A percentile compares a stretch with the other conserved stretches of the same genome.
Conservation (phyloP, 495 filamentous ascomycete genomes). For the Penicillium fimorum region DNA sequence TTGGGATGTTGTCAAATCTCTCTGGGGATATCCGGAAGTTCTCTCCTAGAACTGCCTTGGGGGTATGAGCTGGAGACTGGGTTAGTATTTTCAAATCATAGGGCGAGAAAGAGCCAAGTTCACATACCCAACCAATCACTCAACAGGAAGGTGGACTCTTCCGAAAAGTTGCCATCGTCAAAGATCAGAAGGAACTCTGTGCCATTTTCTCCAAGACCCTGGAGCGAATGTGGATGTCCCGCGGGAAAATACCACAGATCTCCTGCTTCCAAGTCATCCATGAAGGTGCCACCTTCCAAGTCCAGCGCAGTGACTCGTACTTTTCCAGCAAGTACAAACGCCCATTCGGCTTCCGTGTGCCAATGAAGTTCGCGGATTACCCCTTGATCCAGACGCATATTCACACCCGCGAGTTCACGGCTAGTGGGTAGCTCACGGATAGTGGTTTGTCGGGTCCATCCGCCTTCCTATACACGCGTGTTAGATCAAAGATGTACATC, state of each 20-base stretch:
- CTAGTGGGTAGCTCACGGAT: constrained; percentile 58
- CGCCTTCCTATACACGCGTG: constrained; percentile 51
- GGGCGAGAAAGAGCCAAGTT: background rate
- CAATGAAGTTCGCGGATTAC: constrained; percentile 74
- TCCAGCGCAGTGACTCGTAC: constrained; percentile 59
- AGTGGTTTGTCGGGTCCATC: constrained; percentile 68
- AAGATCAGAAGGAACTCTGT: constrained; percentile 72
- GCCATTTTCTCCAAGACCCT: constrained; percentile 62
- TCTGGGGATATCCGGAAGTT: constrained; percentile 63
- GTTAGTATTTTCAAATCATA: constrained; percentile 2
- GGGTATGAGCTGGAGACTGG: constrained; percentile 51
- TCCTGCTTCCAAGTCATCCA: constrained; percentile 66
- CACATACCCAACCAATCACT: constrained; percentile 62
- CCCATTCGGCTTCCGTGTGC: constrained; percentile 73
- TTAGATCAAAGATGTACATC: background rate
- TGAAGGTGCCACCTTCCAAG: constrained; percentile 64
- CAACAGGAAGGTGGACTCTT: constrained; percentile 67
- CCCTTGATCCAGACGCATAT: constrained; percentile 65
- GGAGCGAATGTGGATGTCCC: constrained; percentile 67
- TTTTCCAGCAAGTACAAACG: constrained; percentile 56
- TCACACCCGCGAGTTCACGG: constrained; percentile 61
- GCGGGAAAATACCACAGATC: constrained; percentile 77
- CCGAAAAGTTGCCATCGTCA: constrained; percentile 65
- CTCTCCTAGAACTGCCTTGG: constrained; percentile 60
- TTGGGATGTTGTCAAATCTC: constrained; percentile 56